Evolutionary conservation across 768 basidiomycete species (phyloP).

Genomic region (Hygrophorus pudorinus): DNA sequence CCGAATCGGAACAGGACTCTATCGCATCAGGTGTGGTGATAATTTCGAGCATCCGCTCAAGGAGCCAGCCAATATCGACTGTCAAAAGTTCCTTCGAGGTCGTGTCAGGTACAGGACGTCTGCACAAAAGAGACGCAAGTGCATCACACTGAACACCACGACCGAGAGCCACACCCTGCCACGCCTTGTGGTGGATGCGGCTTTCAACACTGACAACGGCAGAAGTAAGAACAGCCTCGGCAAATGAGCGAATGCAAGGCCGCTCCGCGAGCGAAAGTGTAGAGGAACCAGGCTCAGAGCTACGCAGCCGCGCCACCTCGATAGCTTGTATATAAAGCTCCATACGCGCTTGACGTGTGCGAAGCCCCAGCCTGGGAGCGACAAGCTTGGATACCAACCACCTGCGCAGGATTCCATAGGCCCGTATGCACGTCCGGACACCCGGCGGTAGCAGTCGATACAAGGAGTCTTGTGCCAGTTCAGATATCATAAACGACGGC

Average conservation of each 20-base stretch:
- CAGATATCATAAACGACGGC: constrained; percentile 63
- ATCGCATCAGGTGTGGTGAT: constrained; percentile 66
- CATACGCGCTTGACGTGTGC: constrained; percentile 59
- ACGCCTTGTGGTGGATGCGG: constrained; percentile 66
- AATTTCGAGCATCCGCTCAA: constrained; percentile 75
- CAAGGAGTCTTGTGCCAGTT: constrained; percentile 56
- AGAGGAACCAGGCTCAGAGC: constrained; percentile 29
- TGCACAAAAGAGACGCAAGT: constrained; percentile 43
- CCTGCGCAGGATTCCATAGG: constrained; percentile 66
- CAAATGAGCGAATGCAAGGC: constrained; percentile 68
- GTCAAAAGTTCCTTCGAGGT: constrained; percentile 44
- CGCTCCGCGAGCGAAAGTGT: constrained; percentile 36
- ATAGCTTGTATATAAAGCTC: constrained; percentile 62
- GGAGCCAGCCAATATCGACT: constrained; percentile 73
- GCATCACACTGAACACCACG: constrained; percentile 58
- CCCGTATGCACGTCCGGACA: constrained; percentile 67
- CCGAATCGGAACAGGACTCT: constrained; percentile 36
- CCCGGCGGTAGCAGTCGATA: constrained; percentile 70
- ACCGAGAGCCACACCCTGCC: constrained; percentile 59
- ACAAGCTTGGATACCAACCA: constrained; percentile 69
- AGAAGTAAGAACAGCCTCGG: constrained; percentile 67
- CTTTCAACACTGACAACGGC: constrained; percentile 73
- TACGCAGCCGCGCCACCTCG: constrained; percentile 62
- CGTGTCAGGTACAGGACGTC: constrained; percentile 35
- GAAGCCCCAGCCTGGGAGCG: constrained; percentile 51